phyloP scores from a whole-genome alignment of 2,329 filamentous ascomycete genomes.

The Talaromyces sp. region DNA sequence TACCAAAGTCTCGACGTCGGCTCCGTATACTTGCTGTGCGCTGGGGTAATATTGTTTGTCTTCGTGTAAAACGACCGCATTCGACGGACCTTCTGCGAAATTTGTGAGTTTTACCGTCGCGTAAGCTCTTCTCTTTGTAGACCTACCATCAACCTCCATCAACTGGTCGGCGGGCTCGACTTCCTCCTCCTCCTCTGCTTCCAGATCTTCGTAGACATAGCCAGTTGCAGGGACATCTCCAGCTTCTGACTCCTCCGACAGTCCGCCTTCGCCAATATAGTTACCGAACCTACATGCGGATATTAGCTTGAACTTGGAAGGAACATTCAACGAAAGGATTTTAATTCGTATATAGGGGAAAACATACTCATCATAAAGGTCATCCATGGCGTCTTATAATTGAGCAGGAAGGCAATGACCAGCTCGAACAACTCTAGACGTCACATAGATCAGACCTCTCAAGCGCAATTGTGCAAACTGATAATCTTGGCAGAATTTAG shows the following conservation, averaged over 20 bases:
- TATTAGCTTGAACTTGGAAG: neutral
- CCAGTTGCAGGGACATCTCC: slow-evolving; percentile 72
- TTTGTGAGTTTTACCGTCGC: slow-evolving; percentile 26
- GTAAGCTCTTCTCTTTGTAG: neutral
- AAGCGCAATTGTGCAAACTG: neutral
- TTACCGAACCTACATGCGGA: slow-evolving; percentile 74
- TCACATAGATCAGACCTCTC: neutral
- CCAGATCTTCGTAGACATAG: slow-evolving; percentile 70
- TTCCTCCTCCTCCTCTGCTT: slow-evolving; percentile 60
- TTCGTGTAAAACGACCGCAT: slow-evolving; percentile 96
- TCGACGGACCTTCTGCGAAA: slow-evolving; percentile 75
- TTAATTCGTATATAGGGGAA: neutral
- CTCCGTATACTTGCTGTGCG: slow-evolving; percentile 92
- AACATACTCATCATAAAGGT: slow-evolving; percentile 87
- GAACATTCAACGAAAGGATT: neutral
- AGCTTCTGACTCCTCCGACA: slow-evolving; percentile 77
- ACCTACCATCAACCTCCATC: slow-evolving; percentile 84
- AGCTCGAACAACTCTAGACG: slow-evolving; percentile 1
- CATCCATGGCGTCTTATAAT: slow-evolving; percentile 65
- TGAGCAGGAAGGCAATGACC: slow-evolving; percentile 1
- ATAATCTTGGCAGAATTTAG: neutral
- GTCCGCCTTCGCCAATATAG: slow-evolving; percentile 91
- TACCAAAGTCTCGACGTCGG: slow-evolving; percentile 90
- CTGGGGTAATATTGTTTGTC: slow-evolving; percentile 99
- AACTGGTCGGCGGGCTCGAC: slow-evolving; percentile 66